These are phyloP conservation scores for Nidularia sp. DNA, from an alignment of 768 basidiomycete species.

Conservation along the genomic window DNA sequence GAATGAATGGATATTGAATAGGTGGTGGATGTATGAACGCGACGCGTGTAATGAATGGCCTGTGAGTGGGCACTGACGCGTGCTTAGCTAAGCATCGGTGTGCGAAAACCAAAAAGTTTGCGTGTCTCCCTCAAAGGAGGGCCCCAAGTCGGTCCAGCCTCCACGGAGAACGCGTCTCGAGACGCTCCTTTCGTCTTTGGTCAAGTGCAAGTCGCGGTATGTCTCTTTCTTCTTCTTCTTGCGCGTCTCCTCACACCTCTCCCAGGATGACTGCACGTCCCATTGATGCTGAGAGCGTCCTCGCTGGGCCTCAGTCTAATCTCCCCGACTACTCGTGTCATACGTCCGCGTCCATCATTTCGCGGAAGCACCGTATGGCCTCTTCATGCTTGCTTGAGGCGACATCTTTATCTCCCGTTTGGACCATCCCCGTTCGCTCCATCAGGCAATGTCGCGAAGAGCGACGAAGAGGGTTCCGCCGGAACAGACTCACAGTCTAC, in stretches of 20 bases:
- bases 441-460: too few species aligned
- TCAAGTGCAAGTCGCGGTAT: constrained; percentile 38
- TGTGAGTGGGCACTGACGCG: background rate
- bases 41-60: background rate
- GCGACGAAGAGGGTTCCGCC: too few species aligned
- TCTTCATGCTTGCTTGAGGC: too few species aligned
- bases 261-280: constrained; percentile 68
- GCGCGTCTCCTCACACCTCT: background rate
- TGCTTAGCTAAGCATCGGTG: too few species aligned
- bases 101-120: too few species aligned
- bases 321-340: constrained; percentile 29
- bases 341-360: constrained; percentile 25
- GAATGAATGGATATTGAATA: background rate
- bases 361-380: constrained; percentile 14
- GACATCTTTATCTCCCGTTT: too few species aligned
- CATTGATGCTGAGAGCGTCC: constrained; percentile 85
- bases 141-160: too few species aligned
- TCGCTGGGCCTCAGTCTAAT: constrained; percentile 61
- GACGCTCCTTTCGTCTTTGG: constrained; percentile 23
- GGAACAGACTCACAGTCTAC: too few species aligned
- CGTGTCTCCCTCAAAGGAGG: too few species aligned
- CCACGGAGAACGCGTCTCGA: constrained; percentile 21
- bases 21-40: background rate
- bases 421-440: too few species aligned
- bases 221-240: constrained; percentile 10